Conservation (phyloP, 805 yeast species). For the Suhomyces tanzawaensis region DNA sequence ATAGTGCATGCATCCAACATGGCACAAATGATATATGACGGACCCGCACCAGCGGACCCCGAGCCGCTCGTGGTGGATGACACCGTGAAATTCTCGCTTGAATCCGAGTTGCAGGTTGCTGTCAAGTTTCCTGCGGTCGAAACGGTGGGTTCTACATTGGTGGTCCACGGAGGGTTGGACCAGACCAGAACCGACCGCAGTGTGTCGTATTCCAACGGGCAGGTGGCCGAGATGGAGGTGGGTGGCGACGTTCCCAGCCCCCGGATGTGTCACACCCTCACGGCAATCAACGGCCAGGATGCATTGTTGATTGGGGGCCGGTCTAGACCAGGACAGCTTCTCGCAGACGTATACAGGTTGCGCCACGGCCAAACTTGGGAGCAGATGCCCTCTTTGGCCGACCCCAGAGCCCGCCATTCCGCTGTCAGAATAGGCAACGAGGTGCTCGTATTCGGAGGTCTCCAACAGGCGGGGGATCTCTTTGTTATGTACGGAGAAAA, state of each 20-base stretch:
- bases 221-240: neutral
- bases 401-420: conserved; percentile 51
- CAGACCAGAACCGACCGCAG: conserved; percentile 25
- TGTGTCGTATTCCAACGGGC: conserved; percentile 1
- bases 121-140: conserved; percentile 46
- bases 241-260: conserved; percentile 25
- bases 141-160: conserved; percentile 15
- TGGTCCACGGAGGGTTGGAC: conserved; percentile 42
- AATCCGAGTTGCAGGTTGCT: conserved; percentile 12
- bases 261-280: conserved; percentile 60
- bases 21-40: conserved; percentile 11
- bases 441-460: conserved; percentile 55
- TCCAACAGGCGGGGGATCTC: conserved; percentile 3
- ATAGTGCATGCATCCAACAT: conserved; percentile 61
- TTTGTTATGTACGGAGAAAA: neutral
- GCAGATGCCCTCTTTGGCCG: conserved; percentile 35
- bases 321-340: conserved; percentile 50
- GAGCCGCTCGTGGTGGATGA: conserved; percentile 1
- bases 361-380: conserved; percentile 37
- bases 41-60: neutral
- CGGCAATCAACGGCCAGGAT: conserved; percentile 24
- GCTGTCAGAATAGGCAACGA: conserved; percentile 26
- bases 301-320: conserved; percentile 64
- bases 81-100: neutral
- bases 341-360: conserved; percentile 31